Percentiles rank a stretch among this genome's conserved stretches.
Evolutionary conservation across 2,329 filamentous ascomycete species (phyloP).

Genomic region (Dactylellina cionopaga): DNA sequence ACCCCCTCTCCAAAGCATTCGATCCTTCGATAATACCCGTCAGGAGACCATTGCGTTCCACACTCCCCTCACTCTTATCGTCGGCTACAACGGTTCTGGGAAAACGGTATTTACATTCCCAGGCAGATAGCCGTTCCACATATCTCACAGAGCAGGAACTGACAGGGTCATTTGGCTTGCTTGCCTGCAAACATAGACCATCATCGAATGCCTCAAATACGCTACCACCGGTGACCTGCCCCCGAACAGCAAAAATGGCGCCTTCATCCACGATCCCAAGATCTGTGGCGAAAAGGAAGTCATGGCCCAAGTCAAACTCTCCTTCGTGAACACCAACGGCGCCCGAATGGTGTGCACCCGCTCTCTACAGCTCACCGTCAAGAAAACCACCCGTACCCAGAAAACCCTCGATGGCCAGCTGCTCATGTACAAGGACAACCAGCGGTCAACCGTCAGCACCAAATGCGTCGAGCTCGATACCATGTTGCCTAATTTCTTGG

Average conservation of each 20-base stretch:
- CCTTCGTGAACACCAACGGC: conserved; percentile 81
- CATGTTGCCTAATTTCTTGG: conserved; percentile 84
- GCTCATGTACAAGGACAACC: conserved; percentile 79
- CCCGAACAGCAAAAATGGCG: conserved; percentile 85
- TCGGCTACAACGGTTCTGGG: conserved; percentile 95
- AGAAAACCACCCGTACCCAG: conserved; percentile 77
- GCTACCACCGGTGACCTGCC: conserved; percentile 93
- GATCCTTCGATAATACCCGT: conserved; percentile 82
- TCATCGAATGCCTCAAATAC: conserved; percentile 99
- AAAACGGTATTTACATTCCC: conserved; percentile 74
- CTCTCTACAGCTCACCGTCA: conserved; percentile 84
- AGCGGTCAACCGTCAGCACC: conserved; percentile 80
- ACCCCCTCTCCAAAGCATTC: conserved; percentile 66
- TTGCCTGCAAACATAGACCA: conserved; percentile 78
- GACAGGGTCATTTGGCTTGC: too few relatives aligned
- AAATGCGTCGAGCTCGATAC: conserved; percentile 82
- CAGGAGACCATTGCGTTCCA: conserved; percentile 87
- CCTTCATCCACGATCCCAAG: conserved; percentile 98
- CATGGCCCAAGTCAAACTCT: conserved; percentile 87
- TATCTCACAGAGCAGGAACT: too few relatives aligned
- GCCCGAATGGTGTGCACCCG: conserved; percentile 83
- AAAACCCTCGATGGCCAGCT: conserved; percentile 88
- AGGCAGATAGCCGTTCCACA: neutral
- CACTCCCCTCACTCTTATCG: conserved; percentile 91
- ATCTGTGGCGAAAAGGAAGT: conserved; percentile 87